These are phyloP conservation scores for Lactarius hengduanensis DNA, from an alignment of 768 basidiomycete genomes.

Conservation along the genomic window DNA sequence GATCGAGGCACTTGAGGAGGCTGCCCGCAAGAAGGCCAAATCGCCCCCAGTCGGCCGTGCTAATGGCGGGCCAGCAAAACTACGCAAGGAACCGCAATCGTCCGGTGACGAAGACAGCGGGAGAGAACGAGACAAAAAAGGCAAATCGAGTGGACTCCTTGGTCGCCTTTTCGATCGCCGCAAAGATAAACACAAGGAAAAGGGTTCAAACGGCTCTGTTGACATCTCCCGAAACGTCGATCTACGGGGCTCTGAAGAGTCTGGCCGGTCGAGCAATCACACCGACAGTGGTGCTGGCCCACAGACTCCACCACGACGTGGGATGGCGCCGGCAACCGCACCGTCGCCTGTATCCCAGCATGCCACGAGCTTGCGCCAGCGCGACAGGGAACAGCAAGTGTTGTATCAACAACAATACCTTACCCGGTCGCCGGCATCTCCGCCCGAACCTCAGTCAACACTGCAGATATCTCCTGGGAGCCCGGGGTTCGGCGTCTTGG, in stretches of 20 bases:
- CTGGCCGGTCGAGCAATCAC: constrained; percentile 50
- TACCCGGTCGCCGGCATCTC: constrained; percentile 77
- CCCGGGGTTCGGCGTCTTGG: constrained; percentile 51
- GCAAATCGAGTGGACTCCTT: constrained; percentile 66
- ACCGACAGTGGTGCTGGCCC: constrained; percentile 11
- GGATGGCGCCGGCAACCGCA: constrained; percentile 36
- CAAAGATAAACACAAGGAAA: constrained; percentile 72
- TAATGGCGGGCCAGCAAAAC: constrained; percentile 33
- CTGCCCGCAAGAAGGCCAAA: constrained; percentile 49
- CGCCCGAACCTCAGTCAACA: constrained; percentile 69
- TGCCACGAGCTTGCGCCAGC: constrained; percentile 70
- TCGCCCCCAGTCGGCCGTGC: constrained; percentile 10
- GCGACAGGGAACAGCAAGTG: constrained; percentile 85
- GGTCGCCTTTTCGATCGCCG: constrained; percentile 71
- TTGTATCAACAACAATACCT: constrained; percentile 84
- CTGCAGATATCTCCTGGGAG: constrained; percentile 77
- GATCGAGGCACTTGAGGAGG: constrained; percentile 44
- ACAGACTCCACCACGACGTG: constrained; percentile 34
- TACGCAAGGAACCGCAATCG: constrained; percentile 46
- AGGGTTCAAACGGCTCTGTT: constrained; percentile 42
- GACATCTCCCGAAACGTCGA: constrained; percentile 39
- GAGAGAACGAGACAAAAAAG: constrained; percentile 61
- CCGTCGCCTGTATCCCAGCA: constrained; percentile 54
- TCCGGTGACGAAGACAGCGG: constrained; percentile 42
- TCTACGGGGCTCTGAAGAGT: constrained; percentile 59